Evolutionary conservation across 257 asterid genomes (phyloP).

Genomic region (Cinchona pubescens): DNA sequence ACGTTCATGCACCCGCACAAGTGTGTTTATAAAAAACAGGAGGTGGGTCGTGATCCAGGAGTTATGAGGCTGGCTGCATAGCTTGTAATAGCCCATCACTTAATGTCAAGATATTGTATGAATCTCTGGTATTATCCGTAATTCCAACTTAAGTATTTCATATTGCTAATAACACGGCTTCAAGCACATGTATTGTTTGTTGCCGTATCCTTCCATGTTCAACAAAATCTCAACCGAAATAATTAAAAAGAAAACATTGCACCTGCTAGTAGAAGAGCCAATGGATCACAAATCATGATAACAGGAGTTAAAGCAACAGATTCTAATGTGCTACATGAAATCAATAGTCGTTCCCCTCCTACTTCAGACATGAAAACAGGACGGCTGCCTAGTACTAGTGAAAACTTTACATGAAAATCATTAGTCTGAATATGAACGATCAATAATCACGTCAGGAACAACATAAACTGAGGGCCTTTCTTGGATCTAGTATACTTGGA

Average conservation of each 20-base stretch:
- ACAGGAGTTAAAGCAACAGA: neutral
- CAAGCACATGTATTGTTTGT: constrained; percentile 29
- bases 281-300: constrained; percentile 6
- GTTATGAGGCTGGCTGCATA: constrained; percentile 12
- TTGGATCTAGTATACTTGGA: neutral
- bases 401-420: neutral
- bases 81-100: constrained; percentile 7
- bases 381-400: too few species aligned
- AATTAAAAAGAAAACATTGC: neutral
- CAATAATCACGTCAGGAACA: neutral
- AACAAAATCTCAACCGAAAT: neutral
- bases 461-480: neutral
- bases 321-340: neutral
- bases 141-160: constrained; percentile 11
- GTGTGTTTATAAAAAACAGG: constrained; percentile 1
- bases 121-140: neutral
- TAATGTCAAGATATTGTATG: neutral
- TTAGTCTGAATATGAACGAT: neutral
- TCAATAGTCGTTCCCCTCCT: neutral
- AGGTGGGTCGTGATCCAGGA: constrained; percentile 3
- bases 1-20: constrained; percentile 24
- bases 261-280: constrained; percentile 2
- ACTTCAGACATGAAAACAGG: neutral
- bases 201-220: constrained; percentile 9
- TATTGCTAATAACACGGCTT: constrained; percentile 16